phyloP scores from a whole-genome alignment of 2,329 filamentous ascomycete genomes.

The Fusarium marasasianum region DNA sequence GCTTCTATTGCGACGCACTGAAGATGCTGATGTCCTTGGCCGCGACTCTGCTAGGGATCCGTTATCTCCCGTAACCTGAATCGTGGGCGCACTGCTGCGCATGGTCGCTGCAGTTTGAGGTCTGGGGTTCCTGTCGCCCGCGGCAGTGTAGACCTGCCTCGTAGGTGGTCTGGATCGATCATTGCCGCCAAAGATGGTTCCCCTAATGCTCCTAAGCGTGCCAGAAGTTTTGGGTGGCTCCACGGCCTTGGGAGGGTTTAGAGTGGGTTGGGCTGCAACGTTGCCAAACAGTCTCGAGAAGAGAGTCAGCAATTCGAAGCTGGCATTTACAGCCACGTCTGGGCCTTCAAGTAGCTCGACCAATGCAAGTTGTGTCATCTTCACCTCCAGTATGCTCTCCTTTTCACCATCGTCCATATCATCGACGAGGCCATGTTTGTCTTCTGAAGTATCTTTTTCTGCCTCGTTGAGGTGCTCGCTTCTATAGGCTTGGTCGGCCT shows the following conservation, averaged over 20 bases:
- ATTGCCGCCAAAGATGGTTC: conserved; percentile 79
- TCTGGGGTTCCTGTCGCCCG: conserved; percentile 49
- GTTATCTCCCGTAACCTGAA: conserved; percentile 78
- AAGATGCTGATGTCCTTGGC: conserved; percentile 46
- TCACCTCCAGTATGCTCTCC: conserved; percentile 88
- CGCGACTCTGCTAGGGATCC: conserved; percentile 51
- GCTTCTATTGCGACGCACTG: conserved; percentile 52
- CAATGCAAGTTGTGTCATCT: conserved; percentile 91
- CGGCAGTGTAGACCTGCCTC: conserved; percentile 51
- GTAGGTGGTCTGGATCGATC: conserved; percentile 57
- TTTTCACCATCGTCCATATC: conserved; percentile 87
- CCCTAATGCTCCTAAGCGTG: conserved; percentile 74
- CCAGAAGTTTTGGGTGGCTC: conserved; percentile 75
- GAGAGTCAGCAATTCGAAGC: conserved; percentile 82
- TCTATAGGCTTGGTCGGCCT: conserved; percentile 63
- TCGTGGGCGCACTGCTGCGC: conserved; percentile 67
- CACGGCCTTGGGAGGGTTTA: conserved; percentile 53
- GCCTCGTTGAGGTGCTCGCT: conserved; percentile 74
- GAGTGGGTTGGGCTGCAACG: conserved; percentile 57
- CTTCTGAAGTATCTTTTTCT: conserved; percentile 45
- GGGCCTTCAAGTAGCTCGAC: conserved; percentile 86
- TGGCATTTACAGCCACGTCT: conserved; percentile 86
- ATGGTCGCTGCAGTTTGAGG: conserved; percentile 56
- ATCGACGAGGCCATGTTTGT: conserved; percentile 68
- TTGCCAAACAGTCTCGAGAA: conserved; percentile 82